Base-by-base conservation (phyloP, 352 stramenopile species). In the Phytophthora ohioensis region DNA sequence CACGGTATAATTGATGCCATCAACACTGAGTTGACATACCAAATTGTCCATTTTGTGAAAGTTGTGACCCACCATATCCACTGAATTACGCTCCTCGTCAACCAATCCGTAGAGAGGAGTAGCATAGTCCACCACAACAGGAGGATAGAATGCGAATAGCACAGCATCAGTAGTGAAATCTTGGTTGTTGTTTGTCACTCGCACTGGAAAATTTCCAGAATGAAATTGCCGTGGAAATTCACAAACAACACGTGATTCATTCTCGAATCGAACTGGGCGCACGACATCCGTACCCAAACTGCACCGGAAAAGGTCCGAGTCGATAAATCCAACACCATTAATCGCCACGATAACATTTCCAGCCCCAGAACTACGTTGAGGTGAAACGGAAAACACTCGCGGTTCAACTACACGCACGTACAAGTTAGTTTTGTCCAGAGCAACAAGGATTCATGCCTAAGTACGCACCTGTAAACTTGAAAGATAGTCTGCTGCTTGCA, bases 161-260 rank as follows among this genome's bases (percentile, higher is more conserved):
- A 77, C 39, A 3, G 11, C 2, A n/a, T 76, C 69, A 5, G 52
- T 38, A 6, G 59, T 71, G 38, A 80, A 83, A 38, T 87, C 79
- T 66, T 82, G 77, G 31, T 76, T 73, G 58, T 85, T 84, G 17
- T 73, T 79, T 2, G 77, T 71, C 12, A 87, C 64, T 32, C 64
- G 51, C 4, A 82, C 74, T 0, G 45, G 31, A 9, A 80, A 36
- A 45, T 52, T 58, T 5, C 69, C 69, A 46, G 75, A 61, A 32
- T 59, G 34, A 12, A 66, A 34, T 9, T 32, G 51, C 15, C 75
- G 61, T 15, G 73, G 64, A 35, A 79, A 68, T 45, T 64, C 36
- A 34, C 73, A 81, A 6, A 66, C 11, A 5, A 80, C 46, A 6
- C 43, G 55, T 34, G 71, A 66, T 27, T 71, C 53, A 42, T 35